Conservation (phyloP, 495 filamentous ascomycete genomes). For the Aspergillus asperescens region DNA sequence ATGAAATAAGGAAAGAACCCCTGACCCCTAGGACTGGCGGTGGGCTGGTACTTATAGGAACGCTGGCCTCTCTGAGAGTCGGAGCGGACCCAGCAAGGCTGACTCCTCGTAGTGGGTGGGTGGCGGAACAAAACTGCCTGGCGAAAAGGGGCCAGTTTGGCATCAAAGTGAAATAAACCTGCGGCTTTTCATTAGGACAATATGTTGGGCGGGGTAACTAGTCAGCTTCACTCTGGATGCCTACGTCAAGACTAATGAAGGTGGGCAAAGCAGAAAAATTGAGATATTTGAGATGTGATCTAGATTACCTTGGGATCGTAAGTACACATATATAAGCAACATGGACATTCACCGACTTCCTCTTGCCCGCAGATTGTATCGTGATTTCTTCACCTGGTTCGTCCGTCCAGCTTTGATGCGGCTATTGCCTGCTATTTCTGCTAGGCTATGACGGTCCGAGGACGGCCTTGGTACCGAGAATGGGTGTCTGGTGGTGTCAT, state of each 20-base stretch:
- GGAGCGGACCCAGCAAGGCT: too few relatives aligned
- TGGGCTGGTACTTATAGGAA: too few relatives aligned
- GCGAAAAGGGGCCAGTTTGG: too few relatives aligned
- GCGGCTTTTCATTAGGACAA: not conserved
- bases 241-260: not conserved
- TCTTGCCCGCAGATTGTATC: slow-evolving; percentile 1
- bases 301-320: slow-evolving; percentile 38
- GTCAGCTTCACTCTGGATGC: not conserved
- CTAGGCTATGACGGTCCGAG: not conserved
- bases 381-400: not conserved
- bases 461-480: not conserved
- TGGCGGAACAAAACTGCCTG: too few relatives aligned
- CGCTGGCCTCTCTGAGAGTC: too few relatives aligned
- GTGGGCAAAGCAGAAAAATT: not conserved
- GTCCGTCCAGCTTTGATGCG: not conserved
- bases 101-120: too few relatives aligned
- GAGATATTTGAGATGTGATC: slow-evolving; percentile 1
- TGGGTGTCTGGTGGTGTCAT: not conserved
- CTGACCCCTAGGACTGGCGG: too few relatives aligned
- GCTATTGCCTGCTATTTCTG: not conserved
- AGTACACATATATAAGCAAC: not conserved
- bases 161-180: not conserved
- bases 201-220: not conserved
- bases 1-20: too few relatives aligned
- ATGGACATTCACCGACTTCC: not conserved